A percentile compares a stretch with the other conserved stretches of the same genome.
These are phyloP conservation scores for Paraurostyla sp. DNA, from an alignment of 73 alveolate genomes.

Conservation along the genomic window DNA sequence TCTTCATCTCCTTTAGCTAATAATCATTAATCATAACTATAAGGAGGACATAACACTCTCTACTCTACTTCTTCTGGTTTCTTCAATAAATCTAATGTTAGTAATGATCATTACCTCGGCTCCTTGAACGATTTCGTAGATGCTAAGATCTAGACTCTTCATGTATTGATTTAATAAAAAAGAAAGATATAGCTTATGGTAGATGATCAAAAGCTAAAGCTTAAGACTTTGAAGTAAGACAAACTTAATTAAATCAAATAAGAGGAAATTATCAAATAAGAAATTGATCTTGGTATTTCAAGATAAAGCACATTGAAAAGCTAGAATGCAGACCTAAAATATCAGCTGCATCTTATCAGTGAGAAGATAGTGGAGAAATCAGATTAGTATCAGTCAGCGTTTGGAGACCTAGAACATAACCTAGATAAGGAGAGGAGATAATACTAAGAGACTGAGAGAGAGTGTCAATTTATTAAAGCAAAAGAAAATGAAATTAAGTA, in stretches of 20 bases:
- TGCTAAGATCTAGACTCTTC: conserved; percentile 26
- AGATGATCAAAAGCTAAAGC: neutral
- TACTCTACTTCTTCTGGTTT: neutral
- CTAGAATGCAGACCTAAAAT: neutral
- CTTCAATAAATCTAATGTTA: conserved; percentile 14
- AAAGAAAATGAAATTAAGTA: neutral
- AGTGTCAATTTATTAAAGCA: neutral
- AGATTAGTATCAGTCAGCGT: neutral
- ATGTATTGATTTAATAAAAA: neutral
- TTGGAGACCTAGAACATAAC: neutral
- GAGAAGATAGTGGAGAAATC: neutral
- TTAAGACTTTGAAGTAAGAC: neutral
- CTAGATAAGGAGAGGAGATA: neutral
- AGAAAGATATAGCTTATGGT: neutral
- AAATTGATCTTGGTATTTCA: neutral
- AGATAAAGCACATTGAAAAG: neutral
- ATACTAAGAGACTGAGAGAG: neutral
- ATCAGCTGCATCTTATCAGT: neutral
- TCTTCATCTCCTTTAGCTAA: too few relatives aligned
- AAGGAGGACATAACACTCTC: neutral
- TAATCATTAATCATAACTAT: too few relatives aligned
- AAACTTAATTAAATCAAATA: neutral
- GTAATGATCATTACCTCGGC: conserved; percentile 17
- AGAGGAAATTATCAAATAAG: neutral
- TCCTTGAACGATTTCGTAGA: conserved; percentile 1